Conservation (phyloP, 352 stramenopile species). For the Phytophthora pistaciae region DNA sequence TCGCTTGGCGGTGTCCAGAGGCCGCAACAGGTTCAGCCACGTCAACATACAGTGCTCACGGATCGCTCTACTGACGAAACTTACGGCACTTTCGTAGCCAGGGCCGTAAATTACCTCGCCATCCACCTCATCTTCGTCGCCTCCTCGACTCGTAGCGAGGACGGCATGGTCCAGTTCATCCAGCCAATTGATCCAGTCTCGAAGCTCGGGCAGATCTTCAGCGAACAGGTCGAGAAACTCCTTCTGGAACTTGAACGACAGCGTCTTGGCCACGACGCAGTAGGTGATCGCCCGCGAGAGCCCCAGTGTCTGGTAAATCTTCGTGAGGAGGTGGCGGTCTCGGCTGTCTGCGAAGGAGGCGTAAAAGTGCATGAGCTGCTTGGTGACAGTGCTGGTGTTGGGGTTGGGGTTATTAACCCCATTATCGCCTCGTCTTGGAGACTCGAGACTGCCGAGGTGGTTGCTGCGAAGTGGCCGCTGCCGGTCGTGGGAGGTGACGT, state of each 20-base stretch:
- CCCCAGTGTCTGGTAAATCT: slow-evolving; percentile 65
- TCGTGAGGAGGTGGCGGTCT: slow-evolving; percentile 57
- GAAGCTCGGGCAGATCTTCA: slow-evolving; percentile 48
- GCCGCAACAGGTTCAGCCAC: slow-evolving; percentile 57
- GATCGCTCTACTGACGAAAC: slow-evolving; percentile 54
- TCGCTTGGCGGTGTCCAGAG: slow-evolving; percentile 34
- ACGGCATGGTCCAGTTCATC: slow-evolving; percentile 25
- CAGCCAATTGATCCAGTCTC: slow-evolving; percentile 66
- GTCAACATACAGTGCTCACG: slow-evolving; percentile 53
- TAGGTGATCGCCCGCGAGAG: slow-evolving; percentile 42
- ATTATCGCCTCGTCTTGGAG: slow-evolving; percentile 1
- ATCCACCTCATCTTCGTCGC: slow-evolving; percentile 1
- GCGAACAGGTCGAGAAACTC: slow-evolving; percentile 67
- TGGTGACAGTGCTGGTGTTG: slow-evolving; percentile 16
- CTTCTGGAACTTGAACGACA: slow-evolving; percentile 60
- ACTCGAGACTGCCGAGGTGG: slow-evolving; percentile 19
- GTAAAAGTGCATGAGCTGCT: slow-evolving; percentile 52
- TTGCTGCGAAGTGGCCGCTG: slow-evolving; percentile 28
- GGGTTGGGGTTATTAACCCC: background rate
- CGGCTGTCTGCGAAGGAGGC: slow-evolving; percentile 46
- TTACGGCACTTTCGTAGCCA: slow-evolving; percentile 33
- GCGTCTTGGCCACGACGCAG: slow-evolving; percentile 43
- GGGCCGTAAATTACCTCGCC: slow-evolving; percentile 5
- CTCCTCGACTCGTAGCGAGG: slow-evolving; percentile 7
- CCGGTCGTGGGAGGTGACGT: slow-evolving; percentile 50